phyloP scores from a whole-genome alignment of 768 basidiomycete genomes.

The Serendipita vermifera region DNA sequence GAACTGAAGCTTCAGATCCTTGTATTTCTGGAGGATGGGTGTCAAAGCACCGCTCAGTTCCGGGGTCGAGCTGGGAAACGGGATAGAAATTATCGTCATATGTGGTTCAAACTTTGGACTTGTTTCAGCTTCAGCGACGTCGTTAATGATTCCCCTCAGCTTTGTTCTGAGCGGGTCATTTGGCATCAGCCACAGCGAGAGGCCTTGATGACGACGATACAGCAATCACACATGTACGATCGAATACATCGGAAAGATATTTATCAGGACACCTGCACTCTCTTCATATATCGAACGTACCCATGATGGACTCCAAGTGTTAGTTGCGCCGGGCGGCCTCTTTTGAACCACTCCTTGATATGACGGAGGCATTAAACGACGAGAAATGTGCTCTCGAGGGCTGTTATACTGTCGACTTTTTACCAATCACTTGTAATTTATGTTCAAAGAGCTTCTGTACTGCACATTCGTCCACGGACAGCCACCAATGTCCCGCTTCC shows the following conservation, averaged over 20 bases:
- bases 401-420: conserved; percentile 4
- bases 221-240: no score
- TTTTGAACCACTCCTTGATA: neutral
- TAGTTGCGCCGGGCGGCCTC: neutral
- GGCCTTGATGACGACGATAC: neutral
- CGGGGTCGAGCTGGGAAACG: conserved; percentile 8
- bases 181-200: conserved; percentile 6
- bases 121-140: neutral
- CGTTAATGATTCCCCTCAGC: neutral
- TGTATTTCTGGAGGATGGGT: conserved; percentile 1
- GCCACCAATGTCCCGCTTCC: neutral
- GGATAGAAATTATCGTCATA: conserved; percentile 13
- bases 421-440: neutral
- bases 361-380: no score
- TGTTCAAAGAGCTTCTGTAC: neutral
- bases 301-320: conserved; percentile 4
- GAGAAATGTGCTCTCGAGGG: neutral
- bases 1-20: conserved; percentile 11
- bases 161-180: neutral
- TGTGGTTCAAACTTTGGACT: conserved; percentile 14
- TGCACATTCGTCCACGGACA: neutral
- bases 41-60: neutral
- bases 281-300: no score
- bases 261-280: no score
- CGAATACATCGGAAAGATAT: no score